phyloP scores from a whole-genome alignment of 1,139 yeast species.

The Blastobotrys persicus region DNA sequence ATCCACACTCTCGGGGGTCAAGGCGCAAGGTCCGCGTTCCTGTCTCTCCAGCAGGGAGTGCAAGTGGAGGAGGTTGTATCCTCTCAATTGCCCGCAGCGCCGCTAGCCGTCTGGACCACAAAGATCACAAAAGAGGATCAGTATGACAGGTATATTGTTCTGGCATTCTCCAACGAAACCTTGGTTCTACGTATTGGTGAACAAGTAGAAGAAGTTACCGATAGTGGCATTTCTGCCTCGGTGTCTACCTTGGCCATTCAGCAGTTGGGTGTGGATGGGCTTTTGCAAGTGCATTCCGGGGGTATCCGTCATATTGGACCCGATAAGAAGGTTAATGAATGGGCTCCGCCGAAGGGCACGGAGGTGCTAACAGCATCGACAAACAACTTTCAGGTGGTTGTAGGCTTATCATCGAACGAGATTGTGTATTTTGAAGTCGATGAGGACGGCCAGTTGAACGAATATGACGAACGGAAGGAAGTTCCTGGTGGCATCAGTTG shows the following conservation, averaged over 20 bases:
- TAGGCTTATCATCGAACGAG: slow-evolving; percentile 72
- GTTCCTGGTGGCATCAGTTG: slow-evolving; percentile 52
- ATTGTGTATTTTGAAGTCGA: slow-evolving; percentile 82
- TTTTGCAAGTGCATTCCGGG: slow-evolving; percentile 69
- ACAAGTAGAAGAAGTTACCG: slow-evolving; percentile 70
- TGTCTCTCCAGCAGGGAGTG: slow-evolving; percentile 57
- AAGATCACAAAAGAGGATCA: slow-evolving; percentile 44
- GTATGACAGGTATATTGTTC: slow-evolving; percentile 62
- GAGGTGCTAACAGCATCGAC: slow-evolving; percentile 57
- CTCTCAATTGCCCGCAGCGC: slow-evolving; percentile 67
- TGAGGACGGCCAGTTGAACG: slow-evolving; percentile 61
- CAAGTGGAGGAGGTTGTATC: slow-evolving; percentile 62
- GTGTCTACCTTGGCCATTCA: slow-evolving; percentile 67
- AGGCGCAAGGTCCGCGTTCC: slow-evolving; percentile 47
- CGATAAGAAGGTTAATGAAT: slow-evolving; percentile 48
- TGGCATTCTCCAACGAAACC: slow-evolving; percentile 67
- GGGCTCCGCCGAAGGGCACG: slow-evolving; percentile 76
- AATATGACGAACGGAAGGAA: slow-evolving; percentile 63
- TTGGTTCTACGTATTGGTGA: slow-evolving; percentile 68
- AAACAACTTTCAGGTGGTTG: slow-evolving; percentile 63
- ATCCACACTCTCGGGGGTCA: slow-evolving; percentile 42
- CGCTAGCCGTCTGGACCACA: slow-evolving; percentile 62
- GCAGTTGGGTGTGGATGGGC: slow-evolving; percentile 61
- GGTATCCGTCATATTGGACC: slow-evolving; percentile 68
- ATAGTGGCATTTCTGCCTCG: slow-evolving; percentile 56